Conservation (phyloP, 805 yeast genomes). For the Sungouiozyma intestinalis region DNA sequence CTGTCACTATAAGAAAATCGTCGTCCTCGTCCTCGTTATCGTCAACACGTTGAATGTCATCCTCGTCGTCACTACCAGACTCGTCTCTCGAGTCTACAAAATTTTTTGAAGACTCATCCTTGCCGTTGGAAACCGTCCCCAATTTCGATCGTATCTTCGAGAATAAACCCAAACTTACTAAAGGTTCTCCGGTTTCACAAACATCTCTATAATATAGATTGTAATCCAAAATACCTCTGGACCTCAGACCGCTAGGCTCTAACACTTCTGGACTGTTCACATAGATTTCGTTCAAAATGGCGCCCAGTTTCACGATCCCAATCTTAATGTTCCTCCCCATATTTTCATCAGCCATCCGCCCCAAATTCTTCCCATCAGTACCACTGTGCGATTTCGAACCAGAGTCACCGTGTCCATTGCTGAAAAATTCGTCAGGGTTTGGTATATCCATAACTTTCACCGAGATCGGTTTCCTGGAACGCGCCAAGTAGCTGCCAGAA, state of each 20-base stretch:
- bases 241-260: conserved; percentile 8
- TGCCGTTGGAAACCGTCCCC: conserved; percentile 1
- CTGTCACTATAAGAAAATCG: conserved; percentile 20
- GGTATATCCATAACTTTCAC: conserved; percentile 22
- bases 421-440: conserved; percentile 7
- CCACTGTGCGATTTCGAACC: neutral
- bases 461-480: conserved; percentile 20
- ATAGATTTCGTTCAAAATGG: conserved; percentile 23
- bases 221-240: conserved; percentile 16
- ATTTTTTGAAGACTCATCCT: neutral
- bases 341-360: neutral
- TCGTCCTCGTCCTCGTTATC: conserved; percentile 16
- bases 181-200: conserved; percentile 28
- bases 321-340: conserved; percentile 10
- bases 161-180: conserved; percentile 27
- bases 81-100: neutral
- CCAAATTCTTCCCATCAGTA: neutral
- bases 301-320: conserved; percentile 22
- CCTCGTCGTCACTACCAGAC: neutral
- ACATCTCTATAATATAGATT: conserved; percentile 27
- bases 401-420: neutral
- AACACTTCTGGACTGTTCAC: conserved; percentile 27
- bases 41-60: conserved; percentile 2
- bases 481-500: conserved; percentile 21
- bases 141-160: conserved; percentile 22